Conservation (phyloP, 192 early-diverging fungal genomes). For the Coemansia sp. region DNA sequence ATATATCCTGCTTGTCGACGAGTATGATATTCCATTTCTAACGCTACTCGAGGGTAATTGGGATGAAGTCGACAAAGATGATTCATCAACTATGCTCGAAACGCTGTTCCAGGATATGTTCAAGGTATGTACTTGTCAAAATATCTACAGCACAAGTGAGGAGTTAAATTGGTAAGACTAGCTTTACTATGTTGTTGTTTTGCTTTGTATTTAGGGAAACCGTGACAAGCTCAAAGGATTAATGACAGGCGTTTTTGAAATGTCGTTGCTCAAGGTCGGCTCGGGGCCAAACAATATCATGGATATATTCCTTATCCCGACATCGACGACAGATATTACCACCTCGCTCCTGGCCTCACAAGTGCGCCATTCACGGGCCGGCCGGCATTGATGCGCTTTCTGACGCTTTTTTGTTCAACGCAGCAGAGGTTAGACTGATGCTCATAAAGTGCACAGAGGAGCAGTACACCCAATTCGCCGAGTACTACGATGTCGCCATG, state of each 20-base stretch:
- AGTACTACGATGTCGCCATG: not conserved
- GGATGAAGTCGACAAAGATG: slow-evolving; percentile 10
- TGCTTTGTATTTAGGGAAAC: slow-evolving; percentile 7
- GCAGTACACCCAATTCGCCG: not conserved
- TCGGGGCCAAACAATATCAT: no score
- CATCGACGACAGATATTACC: no score
- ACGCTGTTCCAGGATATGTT: slow-evolving; percentile 33
- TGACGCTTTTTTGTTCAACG: not conserved
- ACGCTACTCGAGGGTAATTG: slow-evolving; percentile 9
- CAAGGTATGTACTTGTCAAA: slow-evolving; percentile 20
- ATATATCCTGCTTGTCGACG: slow-evolving; percentile 41
- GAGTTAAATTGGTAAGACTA: not conserved
- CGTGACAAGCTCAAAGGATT: slow-evolving; percentile 17
- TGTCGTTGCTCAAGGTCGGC: slow-evolving; percentile 24
- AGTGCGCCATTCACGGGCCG: no score
- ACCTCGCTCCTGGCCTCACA: no score
- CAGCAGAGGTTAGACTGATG: not conserved
- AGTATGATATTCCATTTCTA: slow-evolving; percentile 21
- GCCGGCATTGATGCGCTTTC: no score
- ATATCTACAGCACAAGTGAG: not conserved
- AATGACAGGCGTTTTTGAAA: slow-evolving; percentile 35
- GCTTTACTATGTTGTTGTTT: not conserved
- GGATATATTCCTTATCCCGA: no score
- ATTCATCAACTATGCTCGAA: slow-evolving; percentile 12
- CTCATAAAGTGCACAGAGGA: not conserved